A percentile compares a stretch with the other conserved stretches of the same genome.
phyloP scores from a whole-genome alignment of 1,284 basidiomycete genomes.

The Macrocystidia cucumis region DNA sequence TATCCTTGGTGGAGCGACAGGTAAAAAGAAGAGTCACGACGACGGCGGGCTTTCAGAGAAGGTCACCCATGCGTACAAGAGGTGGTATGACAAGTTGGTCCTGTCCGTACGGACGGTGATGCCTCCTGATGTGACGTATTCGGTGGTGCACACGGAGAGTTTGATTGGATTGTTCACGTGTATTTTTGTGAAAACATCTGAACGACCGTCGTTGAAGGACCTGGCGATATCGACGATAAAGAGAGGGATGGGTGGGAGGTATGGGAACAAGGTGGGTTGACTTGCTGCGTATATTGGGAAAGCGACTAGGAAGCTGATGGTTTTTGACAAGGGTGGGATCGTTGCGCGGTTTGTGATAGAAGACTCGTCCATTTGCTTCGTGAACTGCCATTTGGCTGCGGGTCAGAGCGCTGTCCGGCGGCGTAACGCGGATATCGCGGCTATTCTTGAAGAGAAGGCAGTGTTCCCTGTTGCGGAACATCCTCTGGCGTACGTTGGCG shows the following conservation, averaged over 20 bases:
- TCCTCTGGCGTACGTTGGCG: constrained; percentile 70
- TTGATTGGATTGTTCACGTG: constrained; percentile 89
- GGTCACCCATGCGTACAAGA: constrained; percentile 78
- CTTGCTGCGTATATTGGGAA: constrained; percentile 2
- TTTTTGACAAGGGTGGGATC: constrained; percentile 69
- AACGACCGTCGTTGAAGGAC: constrained; percentile 57
- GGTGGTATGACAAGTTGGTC: constrained; percentile 82
- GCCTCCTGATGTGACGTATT: constrained; percentile 65
- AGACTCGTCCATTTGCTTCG: constrained; percentile 88
- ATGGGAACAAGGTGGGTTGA: constrained; percentile 84
- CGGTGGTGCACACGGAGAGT: constrained; percentile 80
- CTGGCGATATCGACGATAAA: constrained; percentile 78
- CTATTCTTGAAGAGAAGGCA: constrained; percentile 76
- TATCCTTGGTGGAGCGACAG: too few species aligned
- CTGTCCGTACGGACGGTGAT: constrained; percentile 65
- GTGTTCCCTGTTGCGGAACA: constrained; percentile 56
- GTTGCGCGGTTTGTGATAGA: constrained; percentile 86
- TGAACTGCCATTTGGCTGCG: constrained; percentile 96
- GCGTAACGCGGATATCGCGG: constrained; percentile 82
- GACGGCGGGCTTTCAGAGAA: constrained; percentile 69
- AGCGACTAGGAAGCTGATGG: background rate
- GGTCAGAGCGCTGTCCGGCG: constrained; percentile 80
- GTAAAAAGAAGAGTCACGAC: constrained; percentile 57
- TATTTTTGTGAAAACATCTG: constrained; percentile 73
- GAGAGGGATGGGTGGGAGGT: constrained; percentile 85